These are phyloP conservation scores for Colletotrichum sp. DNA, from an alignment of 2,329 filamentous ascomycete species.

Conservation along the genomic window DNA sequence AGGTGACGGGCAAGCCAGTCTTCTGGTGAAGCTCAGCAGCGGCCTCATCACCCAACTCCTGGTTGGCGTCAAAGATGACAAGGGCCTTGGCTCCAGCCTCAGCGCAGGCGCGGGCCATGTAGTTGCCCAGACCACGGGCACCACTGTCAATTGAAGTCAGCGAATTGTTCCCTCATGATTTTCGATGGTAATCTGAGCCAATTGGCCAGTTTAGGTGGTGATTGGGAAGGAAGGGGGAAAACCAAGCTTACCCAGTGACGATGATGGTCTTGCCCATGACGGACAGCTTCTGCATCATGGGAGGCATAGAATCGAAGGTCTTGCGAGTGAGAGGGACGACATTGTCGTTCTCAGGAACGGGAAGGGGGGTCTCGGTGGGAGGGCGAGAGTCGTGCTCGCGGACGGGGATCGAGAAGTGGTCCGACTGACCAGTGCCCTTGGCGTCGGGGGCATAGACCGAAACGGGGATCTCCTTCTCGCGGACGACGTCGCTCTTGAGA, in stretches of 20 bases:
- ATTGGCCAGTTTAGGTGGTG: neutral
- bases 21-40: conserved; percentile 73
- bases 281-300: conserved; percentile 72
- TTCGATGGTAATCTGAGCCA: neutral
- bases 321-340: conserved; percentile 58
- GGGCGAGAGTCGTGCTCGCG: conserved; percentile 42
- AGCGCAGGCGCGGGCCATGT: conserved; percentile 79
- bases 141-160: conserved; percentile 50
- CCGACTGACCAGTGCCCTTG: conserved; percentile 48
- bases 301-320: conserved; percentile 57
- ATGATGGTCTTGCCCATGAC: conserved; percentile 74
- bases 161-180: neutral
- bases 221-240: neutral
- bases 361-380: conserved; percentile 43
- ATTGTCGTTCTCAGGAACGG: conserved; percentile 48
- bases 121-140: conserved; percentile 77
- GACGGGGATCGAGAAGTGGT: conserved; percentile 62
- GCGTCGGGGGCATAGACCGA: conserved; percentile 55
- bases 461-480: conserved; percentile 62
- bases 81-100: conserved; percentile 78
- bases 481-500: conserved; percentile 56
- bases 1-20: conserved; percentile 75
- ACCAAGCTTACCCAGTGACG: conserved; percentile 66
- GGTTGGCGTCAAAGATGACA: conserved; percentile 78
- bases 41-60: conserved; percentile 73